Evolutionary conservation across 371 early-diverging fungal species (phyloP), one percentile per base, ranked within the genome.

Genomic region (Furculomyces boomerangus): DNA sequence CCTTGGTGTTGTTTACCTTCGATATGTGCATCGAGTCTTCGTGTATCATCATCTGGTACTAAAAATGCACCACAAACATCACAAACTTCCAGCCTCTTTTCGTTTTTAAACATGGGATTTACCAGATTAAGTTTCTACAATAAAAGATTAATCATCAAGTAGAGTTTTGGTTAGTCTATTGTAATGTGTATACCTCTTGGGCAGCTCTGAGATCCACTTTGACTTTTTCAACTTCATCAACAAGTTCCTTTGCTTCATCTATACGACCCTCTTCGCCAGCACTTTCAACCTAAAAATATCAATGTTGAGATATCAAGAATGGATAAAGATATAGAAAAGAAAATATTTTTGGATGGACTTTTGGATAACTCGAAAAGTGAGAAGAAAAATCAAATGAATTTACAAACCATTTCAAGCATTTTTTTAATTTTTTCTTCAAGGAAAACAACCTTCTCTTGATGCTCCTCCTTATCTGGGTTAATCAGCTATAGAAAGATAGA

Each of bases 1-100:
- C 91, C 91, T 49, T 79, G 81, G 65, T 91, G 90, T 64, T 90
- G 90, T 67, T 88, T 88, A 55, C 91, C 91, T 55, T 78, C 75
- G 52, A 84, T 73, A 64, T 91, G 91, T 26, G 90, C 87, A 55
- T 88, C 89, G 61, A 88, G 66, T 29, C 89, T 72, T 60, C 84
- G 79, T 29, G 83, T 74, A 31, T 83, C 80, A 55, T 87, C 87
- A 62, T 85, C 80, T 50, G 84, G 83, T 48, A 88, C 89, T 56
- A 91, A 71, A 57, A 89, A 80, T 16, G 89, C 88, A 37, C 88
- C 90, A 67, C 91, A 91, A 25, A 90, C 84, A 57, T 82, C 79
- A 66, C 91, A 91, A 41, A 90, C 87, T 58, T 84, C 81, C 77
- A 87, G 80, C 31, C 74, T 72, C 64, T 86, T 86, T 52, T 88